Evolutionary conservation across 495 filamentous ascomycete genomes (phyloP).

Genomic region (Tuber calosporum): DNA sequence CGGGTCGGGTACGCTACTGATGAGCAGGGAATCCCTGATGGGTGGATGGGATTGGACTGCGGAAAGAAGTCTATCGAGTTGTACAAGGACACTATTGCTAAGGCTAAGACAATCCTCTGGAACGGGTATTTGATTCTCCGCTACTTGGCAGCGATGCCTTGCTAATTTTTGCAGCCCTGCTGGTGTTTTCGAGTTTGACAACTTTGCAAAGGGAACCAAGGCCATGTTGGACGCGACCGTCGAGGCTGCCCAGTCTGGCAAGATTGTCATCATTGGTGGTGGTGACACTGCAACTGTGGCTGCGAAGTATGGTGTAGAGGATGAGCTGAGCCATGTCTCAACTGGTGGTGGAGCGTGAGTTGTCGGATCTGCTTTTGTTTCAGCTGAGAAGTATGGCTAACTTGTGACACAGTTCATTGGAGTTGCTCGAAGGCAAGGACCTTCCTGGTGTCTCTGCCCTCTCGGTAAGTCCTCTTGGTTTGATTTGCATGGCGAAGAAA

Average conservation of each 20-base stretch:
- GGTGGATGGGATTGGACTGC: conserved; percentile 94
- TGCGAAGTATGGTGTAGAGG: conserved; percentile 91
- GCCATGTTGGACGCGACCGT: conserved; percentile 80
- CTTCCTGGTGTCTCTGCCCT: conserved; percentile 89
- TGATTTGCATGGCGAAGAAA: background rate
- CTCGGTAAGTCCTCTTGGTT: conserved; percentile 61
- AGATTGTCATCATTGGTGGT: conserved; percentile 96
- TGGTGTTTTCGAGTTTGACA: conserved; percentile 94
- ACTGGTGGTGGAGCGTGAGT: conserved; percentile 79
- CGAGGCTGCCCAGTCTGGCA: conserved; percentile 64
- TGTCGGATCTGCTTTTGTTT: conserved; percentile 3
- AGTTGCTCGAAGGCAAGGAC: conserved; percentile 95
- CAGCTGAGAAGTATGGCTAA: conserved; percentile 11
- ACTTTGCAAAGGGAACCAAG: conserved; percentile 87
- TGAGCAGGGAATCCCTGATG: conserved; percentile 82
- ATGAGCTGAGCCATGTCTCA: conserved; percentile 95
- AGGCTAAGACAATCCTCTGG: conserved; percentile 97
- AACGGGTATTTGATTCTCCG: conserved; percentile 52
- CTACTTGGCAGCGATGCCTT: background rate
- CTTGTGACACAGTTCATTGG: conserved; percentile 54
- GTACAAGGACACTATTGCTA: conserved; percentile 74
- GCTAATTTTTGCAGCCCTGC: conserved; percentile 53
- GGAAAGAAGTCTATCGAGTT: conserved; percentile 78
- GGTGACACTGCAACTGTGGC: conserved; percentile 97
- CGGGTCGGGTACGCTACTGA: conserved; percentile 76